phyloP scores from a whole-genome alignment of 805 yeast genomes.

The Barnettozyma pratensis region DNA sequence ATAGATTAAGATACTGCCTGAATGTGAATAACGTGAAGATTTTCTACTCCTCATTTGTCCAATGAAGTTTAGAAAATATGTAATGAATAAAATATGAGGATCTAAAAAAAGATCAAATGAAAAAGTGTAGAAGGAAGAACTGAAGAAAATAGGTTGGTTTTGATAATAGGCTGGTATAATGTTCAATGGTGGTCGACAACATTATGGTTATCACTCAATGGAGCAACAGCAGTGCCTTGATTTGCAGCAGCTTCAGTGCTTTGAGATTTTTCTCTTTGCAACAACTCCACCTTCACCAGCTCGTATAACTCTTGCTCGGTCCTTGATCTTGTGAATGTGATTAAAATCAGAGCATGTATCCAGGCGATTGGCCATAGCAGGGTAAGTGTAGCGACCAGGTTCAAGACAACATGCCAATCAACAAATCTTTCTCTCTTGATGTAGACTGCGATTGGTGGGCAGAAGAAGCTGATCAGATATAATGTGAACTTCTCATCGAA shows the following conservation, averaged over 20 bases:
- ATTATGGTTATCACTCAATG: no score
- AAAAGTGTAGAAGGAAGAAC: no score
- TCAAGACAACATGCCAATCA: not conserved
- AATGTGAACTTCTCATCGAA: not conserved
- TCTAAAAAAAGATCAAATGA: no score
- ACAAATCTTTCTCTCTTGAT: not conserved
- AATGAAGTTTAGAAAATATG: conserved; percentile 1
- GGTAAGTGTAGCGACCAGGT: not conserved
- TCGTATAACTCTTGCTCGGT: not conserved
- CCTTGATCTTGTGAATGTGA: not conserved
- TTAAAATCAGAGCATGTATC: not conserved
- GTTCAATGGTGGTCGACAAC: not conserved
- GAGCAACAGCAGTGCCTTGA: no score
- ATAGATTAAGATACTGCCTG: conserved; percentile 23
- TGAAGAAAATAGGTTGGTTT: no score
- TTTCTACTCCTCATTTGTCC: conserved; percentile 29
- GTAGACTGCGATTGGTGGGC: conserved; percentile 7
- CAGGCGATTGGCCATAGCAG: not conserved
- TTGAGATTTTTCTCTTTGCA: not conserved
- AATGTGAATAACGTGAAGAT: conserved; percentile 28
- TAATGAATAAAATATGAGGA: not conserved
- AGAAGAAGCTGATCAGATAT: not conserved
- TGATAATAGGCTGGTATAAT: not conserved
- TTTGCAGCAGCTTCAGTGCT: no score
- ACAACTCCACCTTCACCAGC: not conserved